phyloP scores from a whole-genome alignment of 1,284 basidiomycete species.

The Heterobasidion annosum region DNA sequence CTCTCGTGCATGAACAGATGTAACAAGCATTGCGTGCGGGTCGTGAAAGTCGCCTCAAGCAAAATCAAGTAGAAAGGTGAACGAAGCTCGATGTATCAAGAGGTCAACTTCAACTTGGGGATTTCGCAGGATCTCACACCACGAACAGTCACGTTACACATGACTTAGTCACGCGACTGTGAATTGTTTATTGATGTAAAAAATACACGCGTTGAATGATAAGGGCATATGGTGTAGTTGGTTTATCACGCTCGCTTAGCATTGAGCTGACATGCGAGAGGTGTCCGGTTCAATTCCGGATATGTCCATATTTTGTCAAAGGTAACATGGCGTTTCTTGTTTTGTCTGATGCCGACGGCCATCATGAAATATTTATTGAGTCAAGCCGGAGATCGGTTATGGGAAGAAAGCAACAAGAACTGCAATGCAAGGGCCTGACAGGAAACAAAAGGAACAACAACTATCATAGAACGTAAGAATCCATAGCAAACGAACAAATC shows the following conservation, averaged over 20 bases:
- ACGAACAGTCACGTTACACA: no score
- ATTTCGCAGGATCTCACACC: no score
- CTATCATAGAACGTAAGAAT: not conserved
- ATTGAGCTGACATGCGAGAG: not conserved
- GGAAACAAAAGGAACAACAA: not conserved
- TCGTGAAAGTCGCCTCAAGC: not conserved
- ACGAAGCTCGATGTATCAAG: not conserved
- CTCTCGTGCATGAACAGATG: not conserved
- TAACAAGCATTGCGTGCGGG: not conserved
- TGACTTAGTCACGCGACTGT: no score
- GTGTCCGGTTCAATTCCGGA: slow-evolving; percentile 7
- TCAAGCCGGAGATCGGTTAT: not conserved
- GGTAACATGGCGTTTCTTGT: not conserved
- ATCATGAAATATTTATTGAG: not conserved
- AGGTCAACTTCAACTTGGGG: not conserved
- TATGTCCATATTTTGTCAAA: not conserved
- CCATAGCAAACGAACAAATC: not conserved
- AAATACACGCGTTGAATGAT: fast-evolving
- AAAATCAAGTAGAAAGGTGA: not conserved
- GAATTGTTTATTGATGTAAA: no score
- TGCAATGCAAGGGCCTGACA: not conserved
- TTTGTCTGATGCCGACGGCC: not conserved
- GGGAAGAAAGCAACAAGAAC: not conserved
- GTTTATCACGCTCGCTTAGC: slow-evolving; percentile 7
- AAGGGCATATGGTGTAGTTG: slow-evolving; percentile 6